Base-by-base conservation (phyloP, 345 rosid species). In the Salix purpurea region DNA sequence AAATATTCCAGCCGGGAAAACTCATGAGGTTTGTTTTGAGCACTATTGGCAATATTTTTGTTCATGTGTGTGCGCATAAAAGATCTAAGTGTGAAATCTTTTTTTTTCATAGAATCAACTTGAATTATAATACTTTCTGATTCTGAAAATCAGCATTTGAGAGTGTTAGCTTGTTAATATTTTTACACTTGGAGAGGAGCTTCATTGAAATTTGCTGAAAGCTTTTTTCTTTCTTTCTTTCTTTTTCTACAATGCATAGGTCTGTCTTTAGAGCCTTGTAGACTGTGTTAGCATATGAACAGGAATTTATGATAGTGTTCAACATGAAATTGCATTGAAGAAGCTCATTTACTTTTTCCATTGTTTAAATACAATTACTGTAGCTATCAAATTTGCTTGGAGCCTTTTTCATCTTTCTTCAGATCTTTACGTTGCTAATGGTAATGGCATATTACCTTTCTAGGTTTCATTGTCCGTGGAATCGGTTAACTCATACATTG, bases 391-490 rank as follows among this genome's bases (percentile, higher is more conserved):
- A 18, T 34, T 23, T 40, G 16, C 44, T 65, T 69, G 48, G 70
- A 65, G 10, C 34, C 32, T 74, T 69, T 12, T 74, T 1, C n/a
- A 21, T 39, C 12, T 34, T 39, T n/a, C 11, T 56, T 74, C 10
- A 34, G 39, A 44, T 68, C 65, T 18, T 56, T 34, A 13, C 3
- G 13, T 19, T 52, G 67, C 26, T 65, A 32, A 71, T 71, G 23
- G 50, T 64, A 69, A 60, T 42, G 75, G 61, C 70, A 44, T 40
- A 40, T 75, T 54, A 21, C 60, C 71, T 82, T 82, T 79, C 9
- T 74, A 93, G 99, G 90, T 95, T 70, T 88, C 88, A n/a, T 77
- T 95, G 83, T 71, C 76, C 7, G 99, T 93, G 88, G 99, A 95
- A 69, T 86, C 97, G 2, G 79, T 91, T 75, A 95, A 95, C 86